Evolutionary conservation across 768 basidiomycete genomes (phyloP), one percentile per base, ranked within the genome.

Genomic region (Tulasnella sp.): DNA sequence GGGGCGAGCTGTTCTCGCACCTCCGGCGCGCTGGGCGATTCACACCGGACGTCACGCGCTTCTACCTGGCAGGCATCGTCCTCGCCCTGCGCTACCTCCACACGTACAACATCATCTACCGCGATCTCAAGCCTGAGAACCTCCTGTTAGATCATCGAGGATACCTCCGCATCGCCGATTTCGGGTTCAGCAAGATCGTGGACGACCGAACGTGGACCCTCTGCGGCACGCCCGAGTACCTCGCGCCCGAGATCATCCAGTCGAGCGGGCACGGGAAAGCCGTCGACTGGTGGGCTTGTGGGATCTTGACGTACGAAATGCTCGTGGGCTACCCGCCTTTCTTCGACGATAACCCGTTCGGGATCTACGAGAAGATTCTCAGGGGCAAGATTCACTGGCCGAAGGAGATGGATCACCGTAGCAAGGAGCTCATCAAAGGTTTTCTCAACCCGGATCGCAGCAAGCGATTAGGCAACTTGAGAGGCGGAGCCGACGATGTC

Each of bases 201-300:
- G 94, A 96, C 80, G 97, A 98, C 83, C 93, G 96, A 84, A 99
- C 98, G 7, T 99, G 94, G 91, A 99, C 98, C 9, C 88, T 99
- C 42, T 99, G 98, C 82, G 95, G 95, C 46, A 97, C 95, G 13
- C 95, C 95, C 26, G 95, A 96, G 85, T 99, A 99, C 83, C 91
- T 99, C 48, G 97, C 98, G 3, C 98, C 98, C 26, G 98, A 99
- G 85, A 98, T 99, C 78, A 98, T 99, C 78, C 92, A 97, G 82
- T 95, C 94, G 7, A 96, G 97, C 80, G 98, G 98, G 15, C 98
- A 99, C 84, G 96, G 96, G 15, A 97, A 98, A 84, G 96, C 96
- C 11, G 96, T 96, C 7, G 97, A 99, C 83, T 99, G 96, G 96
- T 99, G 98, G 98, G 97, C 98, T 11, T 92, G 96, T 82, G 98